Base-by-base conservation (phyloP, 2,329 filamentous ascomycete species). In the Emergomyces pasteurianus region DNA sequence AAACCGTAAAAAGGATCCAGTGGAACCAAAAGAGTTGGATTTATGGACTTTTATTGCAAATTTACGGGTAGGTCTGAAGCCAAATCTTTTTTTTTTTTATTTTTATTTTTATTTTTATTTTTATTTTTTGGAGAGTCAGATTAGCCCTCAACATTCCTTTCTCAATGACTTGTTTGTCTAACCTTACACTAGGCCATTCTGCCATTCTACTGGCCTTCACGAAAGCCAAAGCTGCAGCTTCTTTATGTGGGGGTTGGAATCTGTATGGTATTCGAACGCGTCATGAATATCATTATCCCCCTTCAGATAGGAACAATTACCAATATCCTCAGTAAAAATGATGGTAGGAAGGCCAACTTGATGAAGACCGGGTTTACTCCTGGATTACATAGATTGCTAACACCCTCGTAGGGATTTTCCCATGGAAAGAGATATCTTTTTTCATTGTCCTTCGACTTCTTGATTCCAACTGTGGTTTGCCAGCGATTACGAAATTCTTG, bases 241-340 rank as follows among this genome's bases (percentile, higher is more conserved):
- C 85, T 86, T 59, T 82, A 88, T 23, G 75, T 82, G 12, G 78
- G 88, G 3, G 86, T 94, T 52, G 81, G 82, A 0, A 50, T 88
- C 1, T 88, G 88, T 65, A 78, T 94, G 26, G 71, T 91, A n/a
- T 77, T 80, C 58, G 83, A 86, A 60, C 90, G 92, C 65, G 83
- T 83, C 5, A 77, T 95, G 57, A 89, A 91, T 66, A 78, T 95
- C 16, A 75, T 95, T 49, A 84, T 90, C 38, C 90, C 90, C n/a
- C 82, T 88, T 23, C 89, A 94, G 69, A 83, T 92, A 38, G 90
- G 90, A 64, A 84, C 89, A 61, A 85, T 95, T 64, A 86, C 89
- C 64, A 84, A 94, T 67, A 83, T 83, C 63, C 75, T 95, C 26
- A 79, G 79, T 36, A 77, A 79, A 9, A 71, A 68, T 42, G 78